Base-by-base conservation (phyloP, 768 basidiomycete species). In the Boletus pseudopeckii region DNA sequence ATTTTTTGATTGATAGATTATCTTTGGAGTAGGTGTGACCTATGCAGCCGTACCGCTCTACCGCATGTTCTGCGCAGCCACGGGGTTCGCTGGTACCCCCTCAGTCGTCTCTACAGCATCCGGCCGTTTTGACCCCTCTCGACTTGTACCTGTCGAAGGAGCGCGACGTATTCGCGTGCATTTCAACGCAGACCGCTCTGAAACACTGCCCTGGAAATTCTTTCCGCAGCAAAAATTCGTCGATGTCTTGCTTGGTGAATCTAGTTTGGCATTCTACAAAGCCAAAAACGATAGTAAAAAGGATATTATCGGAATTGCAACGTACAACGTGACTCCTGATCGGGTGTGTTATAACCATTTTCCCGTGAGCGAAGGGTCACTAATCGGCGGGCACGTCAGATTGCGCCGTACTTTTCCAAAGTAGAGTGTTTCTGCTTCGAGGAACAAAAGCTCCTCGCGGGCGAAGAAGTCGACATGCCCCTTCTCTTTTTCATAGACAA, bases 361-460 rank as follows among this genome's bases (percentile, higher is more conserved):
- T 22, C 34, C 15, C 5, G 33, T 37, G n/a, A 15, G 11, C 15
- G 33, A 47, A 18, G 17, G 30, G 22, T 22, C 15, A 37, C 41
- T 56, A 11, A 48, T 34, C 11, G 40, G 8, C 20, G 53, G 30
- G 22, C 17, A 8, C 18, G 15, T 44, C 47, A 98, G 96, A 81
- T 98, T 60, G 97, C 97, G 9, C 94, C 96, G 0, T 98, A 98
- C 71, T 99, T 99, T 67, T 93, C 95, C 47, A 99, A 99, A 75
- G 93, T 99, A 13, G 97, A 99, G 71, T 99, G 97, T 61, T 99
- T 99, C 77, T 99, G 97, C 72, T 99, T 99, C 61, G 97, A 99
- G 70, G 97, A 99, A 68, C 97, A 99, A 72, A 90, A 86, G 62
- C 82, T 99, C 10, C 76, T 97, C 24, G 94, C 95, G 0, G 87